Evolutionary conservation across 352 stramenopile species (phyloP).

Genomic region (Phytophthora crassamura): DNA sequence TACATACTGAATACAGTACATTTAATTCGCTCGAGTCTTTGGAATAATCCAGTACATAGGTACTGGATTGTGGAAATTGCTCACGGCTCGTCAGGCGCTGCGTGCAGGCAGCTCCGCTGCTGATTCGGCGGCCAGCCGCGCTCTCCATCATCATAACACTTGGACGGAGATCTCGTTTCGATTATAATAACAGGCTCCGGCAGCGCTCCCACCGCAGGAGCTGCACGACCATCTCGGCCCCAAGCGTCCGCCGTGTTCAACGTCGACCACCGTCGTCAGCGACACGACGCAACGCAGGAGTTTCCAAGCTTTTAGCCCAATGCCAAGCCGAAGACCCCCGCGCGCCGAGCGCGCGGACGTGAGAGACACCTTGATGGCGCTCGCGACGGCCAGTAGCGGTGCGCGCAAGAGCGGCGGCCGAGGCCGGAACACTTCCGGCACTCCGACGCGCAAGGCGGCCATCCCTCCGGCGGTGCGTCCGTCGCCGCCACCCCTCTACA

Average conservation of each 20-base stretch:
- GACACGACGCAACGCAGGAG: background rate
- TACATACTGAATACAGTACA: no score
- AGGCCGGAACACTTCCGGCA: constrained; percentile 16
- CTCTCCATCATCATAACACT: constrained; percentile 31
- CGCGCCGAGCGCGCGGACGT: constrained; percentile 3
- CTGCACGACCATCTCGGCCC: background rate
- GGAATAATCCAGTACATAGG: no score
- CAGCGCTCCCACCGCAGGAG: background rate
- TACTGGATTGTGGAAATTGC: no score
- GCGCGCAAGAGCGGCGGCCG: constrained; percentile 8
- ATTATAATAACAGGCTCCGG: background rate
- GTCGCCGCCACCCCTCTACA: background rate
- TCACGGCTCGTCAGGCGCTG: constrained; percentile 25
- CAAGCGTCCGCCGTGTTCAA: constrained; percentile 10
- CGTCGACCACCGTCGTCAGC: background rate
- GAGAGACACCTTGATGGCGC: constrained; percentile 19
- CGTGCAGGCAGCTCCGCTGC: background rate
- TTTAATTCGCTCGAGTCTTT: no score
- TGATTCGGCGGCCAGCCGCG: constrained; percentile 12
- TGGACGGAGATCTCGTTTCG: background rate
- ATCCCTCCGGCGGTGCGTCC: constrained; percentile 35
- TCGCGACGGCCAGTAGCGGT: constrained; percentile 5
- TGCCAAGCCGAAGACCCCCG: constrained; percentile 16
- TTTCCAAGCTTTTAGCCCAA: background rate
- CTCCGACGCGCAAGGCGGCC: constrained; percentile 26